Evolutionary conservation across 768 basidiomycete species (phyloP), one percentile per base, ranked within the genome.

Genomic region (Lentinula sp.): DNA sequence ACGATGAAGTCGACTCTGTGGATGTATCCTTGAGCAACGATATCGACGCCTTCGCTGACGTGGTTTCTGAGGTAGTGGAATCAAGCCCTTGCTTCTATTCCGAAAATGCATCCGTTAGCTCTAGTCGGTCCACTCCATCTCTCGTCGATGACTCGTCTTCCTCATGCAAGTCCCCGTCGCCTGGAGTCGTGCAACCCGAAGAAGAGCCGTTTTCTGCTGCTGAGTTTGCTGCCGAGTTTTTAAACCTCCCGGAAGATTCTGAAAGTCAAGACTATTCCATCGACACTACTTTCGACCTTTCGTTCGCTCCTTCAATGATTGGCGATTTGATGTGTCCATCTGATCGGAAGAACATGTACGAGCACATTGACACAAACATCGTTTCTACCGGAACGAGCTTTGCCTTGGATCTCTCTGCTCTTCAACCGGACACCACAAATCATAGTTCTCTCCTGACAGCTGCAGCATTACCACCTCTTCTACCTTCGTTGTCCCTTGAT

Each of bases 271-370:
- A 43, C 5, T 35, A 16, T 15, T 31, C 55, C 5, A 11, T 43
- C 18, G 55, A 56, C 28, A 21, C 23, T 11, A 15, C 39, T 13
- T 28, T 28, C 10, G 55, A 56, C 11, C 15, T 15, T n/a, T 23
- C 55, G 31, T 43, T 18, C 31, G 40, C 55, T 28, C 55, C 55
- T 31, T 56, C 55, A 9, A 56, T 56, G 8, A 42, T 56, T 28
- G 55, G 55, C 23, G 40, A 56, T 40, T 32, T 56, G 4, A 31
- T 40, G 40, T 43, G 37, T 43, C 18, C 55, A 23, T 40, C 39
- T 37, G 55, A 56, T n/a, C 37, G 55, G 15, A 56, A 56, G 13
- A 42, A 43, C 21, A 56, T 56, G 55, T 56, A 56, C 40, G 40
- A 37, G 7, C 23, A 56, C 37, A 56, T 56, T 21, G 40, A 56